Evolutionary conservation across 768 basidiomycete species (phyloP).

Genomic region (Leccinum broughii): DNA sequence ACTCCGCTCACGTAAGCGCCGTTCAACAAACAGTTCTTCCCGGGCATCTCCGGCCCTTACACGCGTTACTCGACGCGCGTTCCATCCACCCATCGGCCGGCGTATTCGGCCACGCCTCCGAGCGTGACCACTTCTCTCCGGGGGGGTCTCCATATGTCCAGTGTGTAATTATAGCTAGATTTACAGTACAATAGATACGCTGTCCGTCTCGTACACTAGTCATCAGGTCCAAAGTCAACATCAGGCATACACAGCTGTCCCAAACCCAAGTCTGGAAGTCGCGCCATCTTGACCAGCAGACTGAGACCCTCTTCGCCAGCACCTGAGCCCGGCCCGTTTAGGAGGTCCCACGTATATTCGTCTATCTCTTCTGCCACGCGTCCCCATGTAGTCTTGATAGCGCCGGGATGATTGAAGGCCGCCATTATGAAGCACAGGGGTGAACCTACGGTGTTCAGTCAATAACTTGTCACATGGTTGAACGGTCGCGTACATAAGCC

Average conservation of each 20-base stretch:
- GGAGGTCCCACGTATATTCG: conserved; percentile 59
- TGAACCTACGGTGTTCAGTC: conserved; percentile 51
- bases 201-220: conserved; percentile 15
- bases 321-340: conserved; percentile 46
- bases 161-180: conserved; percentile 19
- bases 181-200: conserved; percentile 20
- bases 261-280: conserved; percentile 71
- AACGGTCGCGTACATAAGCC: conserved; percentile 62
- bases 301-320: conserved; percentile 46
- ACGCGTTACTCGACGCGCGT: conserved; percentile 10
- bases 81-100: conserved; percentile 20
- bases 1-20: conserved; percentile 36
- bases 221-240: conserved; percentile 26
- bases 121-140: conserved; percentile 5
- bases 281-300: conserved; percentile 74
- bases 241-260: conserved; percentile 51
- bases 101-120: conserved; percentile 18
- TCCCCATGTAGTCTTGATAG: conserved; percentile 71
- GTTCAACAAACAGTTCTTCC: conserved; percentile 30
- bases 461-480: background rate
- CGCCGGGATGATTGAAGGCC: conserved; percentile 60
- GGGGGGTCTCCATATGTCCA: conserved; percentile 16
- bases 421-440: conserved; percentile 76
- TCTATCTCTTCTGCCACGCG: conserved; percentile 66
- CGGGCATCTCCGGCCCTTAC: conserved; percentile 27